Base-by-base conservation (phyloP, 1,139 yeast genomes). In the Magnusiomyces clavatus region DNA sequence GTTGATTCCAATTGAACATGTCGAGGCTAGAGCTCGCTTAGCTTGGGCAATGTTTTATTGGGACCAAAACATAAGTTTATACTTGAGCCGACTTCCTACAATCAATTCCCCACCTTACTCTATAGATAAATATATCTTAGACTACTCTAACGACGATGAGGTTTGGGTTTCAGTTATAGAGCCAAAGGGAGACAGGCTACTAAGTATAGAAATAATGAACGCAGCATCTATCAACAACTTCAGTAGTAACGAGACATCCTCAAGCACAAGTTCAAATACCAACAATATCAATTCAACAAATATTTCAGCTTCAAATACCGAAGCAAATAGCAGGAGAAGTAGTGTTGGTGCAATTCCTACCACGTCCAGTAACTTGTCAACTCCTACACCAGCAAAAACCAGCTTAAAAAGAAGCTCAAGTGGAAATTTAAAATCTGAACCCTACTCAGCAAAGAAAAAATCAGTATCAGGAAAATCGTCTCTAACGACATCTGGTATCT, bases 21-120 rank as follows among this genome's bases (percentile, higher is more conserved):
- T 51, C 16, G 56, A 53, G 20, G 47, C 51, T n/a, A 39, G 53
- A 14, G 48, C 43, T n/a, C 45, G 56, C 36, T 24, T 51, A 1
- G 51, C 50, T 2, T 50, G 53, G 53, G 51, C 56, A 31, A 24
- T 47, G 3, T 53, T 53, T 47, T 46, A 48, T 20, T 53, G 56
- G 56, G 56, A 53, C 36, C 51, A 53, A 14, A 48, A 38, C 10
- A 46, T 53, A 38, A 53, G 56, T 24, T 43, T 50, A 8, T 53
- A 50, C 19, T 37, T 50, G 5, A 51, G 53, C 2, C 47, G 56
- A 35, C 51, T 53, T 12, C 56, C 56, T 4, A 48, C 48, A 20
- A 42, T 53, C 12, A 34, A 37, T 13, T 43, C 41, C 3, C 45
- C 47, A 19, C 53, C 56, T 5, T 50, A 48, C 24, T 46, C 53